A percentile compares a stretch with the other conserved stretches of the same genome.
These are phyloP conservation scores for Neocatenulostroma microsporum DNA, from an alignment of 2,329 filamentous ascomycete species.

Conservation along the genomic window DNA sequence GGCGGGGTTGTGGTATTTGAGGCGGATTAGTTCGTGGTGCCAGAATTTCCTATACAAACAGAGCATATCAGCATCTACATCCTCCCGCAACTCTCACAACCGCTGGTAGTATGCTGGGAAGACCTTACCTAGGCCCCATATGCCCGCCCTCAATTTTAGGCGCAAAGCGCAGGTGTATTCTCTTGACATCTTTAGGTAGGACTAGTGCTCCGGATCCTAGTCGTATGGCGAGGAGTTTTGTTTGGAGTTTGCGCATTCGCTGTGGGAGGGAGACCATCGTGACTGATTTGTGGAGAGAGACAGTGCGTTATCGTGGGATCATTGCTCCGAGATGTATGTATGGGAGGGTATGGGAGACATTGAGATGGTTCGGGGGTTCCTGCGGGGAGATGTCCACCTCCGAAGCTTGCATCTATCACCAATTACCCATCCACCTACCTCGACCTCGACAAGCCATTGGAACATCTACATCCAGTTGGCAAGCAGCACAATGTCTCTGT, in stretches of 20 bases:
- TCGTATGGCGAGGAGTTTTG: slow-evolving; percentile 66
- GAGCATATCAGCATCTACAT: background rate
- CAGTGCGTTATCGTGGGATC: slow-evolving; percentile 3
- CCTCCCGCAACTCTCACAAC: too few relatives aligned
- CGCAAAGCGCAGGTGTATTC: slow-evolving; percentile 68
- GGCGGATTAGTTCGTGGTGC: slow-evolving; percentile 67
- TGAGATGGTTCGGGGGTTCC: too few relatives aligned
- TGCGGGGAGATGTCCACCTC: background rate
- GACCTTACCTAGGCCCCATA: slow-evolving; percentile 63
- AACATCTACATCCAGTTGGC: too few relatives aligned
- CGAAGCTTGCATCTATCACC: background rate
- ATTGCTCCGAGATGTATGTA: slow-evolving; percentile 2
- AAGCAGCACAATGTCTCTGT: too few relatives aligned
- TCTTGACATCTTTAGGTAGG: slow-evolving; percentile 66
- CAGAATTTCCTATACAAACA: slow-evolving; percentile 69
- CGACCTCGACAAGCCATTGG: too few relatives aligned
- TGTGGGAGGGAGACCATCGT: slow-evolving; percentile 53
- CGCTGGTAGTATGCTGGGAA: background rate
- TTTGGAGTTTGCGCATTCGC: slow-evolving; percentile 66
- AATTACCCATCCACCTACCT: too few relatives aligned
- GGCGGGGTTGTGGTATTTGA: slow-evolving; percentile 91
- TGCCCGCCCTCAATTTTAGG: slow-evolving; percentile 56
- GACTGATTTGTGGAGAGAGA: background rate
- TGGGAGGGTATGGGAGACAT: too few relatives aligned
- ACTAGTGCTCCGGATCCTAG: slow-evolving; percentile 76